Evolutionary conservation across 306 rosid genomes (phyloP), one percentile per base, ranked within the genome.

Genomic region (Pachyrhizus erosus): DNA sequence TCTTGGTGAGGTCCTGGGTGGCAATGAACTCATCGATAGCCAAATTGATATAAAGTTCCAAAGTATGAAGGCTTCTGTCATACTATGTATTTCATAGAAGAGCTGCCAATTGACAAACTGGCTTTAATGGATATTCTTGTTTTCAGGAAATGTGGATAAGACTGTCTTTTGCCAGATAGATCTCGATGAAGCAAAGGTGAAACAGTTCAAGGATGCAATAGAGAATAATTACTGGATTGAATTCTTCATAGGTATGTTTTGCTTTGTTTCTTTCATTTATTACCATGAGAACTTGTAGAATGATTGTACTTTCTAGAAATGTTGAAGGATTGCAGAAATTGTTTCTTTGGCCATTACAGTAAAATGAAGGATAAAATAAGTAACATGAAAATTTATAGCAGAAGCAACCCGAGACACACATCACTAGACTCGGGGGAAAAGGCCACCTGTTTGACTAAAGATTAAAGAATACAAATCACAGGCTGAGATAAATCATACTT

Each of bases 1-100:
- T 79, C 99, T 96, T 78, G 99, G 99, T 67, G 99, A 96, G 90
- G 99, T 96, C 86, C 82, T 96, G 31, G 98, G 99, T 79, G 99
- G 99, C 91, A 96, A 96, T 84, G 99, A 96, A 58, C 97, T 96
- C 76, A 96, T 96, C 8, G 97, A 96, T 60, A 96, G 99, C 87
- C 94, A 87, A 85, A 76, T 93, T 65, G 97, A 89, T 55, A 91
- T 96, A 76, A 92, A 92, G 85, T 93, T 87, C 75, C 87, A 37
- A 83, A 87, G 99, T 91, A 92, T 54, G 92, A 76, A 27, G 21
- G 34, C 79, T 75, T 72, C 40, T 70, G 21, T 67, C 65, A 1
- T 48, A 20, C 68, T 74, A 34, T 70, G 43, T 46, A 52, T 60
- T 83, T 73, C 61, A 61, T 82, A 48, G 17, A 27, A 81, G 24